Conservation (phyloP, 768 basidiomycete genomes). For the Trametes villosa region DNA sequence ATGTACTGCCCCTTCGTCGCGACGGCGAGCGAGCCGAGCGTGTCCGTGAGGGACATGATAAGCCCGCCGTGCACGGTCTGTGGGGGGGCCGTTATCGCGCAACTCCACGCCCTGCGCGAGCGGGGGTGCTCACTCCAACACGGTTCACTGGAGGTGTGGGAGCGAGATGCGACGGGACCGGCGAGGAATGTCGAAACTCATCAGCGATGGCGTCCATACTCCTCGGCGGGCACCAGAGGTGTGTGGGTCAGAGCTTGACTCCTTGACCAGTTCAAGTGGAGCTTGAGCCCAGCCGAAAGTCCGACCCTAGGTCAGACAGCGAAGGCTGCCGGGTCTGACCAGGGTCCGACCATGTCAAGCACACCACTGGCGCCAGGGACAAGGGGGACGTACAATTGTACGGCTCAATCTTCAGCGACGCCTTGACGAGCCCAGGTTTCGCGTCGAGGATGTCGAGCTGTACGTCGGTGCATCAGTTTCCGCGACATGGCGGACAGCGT, state of each 20-base stretch:
- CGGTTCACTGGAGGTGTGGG: constrained; percentile 63
- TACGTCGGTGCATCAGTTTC: background rate
- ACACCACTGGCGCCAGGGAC: background rate
- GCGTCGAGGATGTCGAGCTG: constrained; percentile 70
- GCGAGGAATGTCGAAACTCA: background rate
- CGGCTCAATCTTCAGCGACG: constrained; percentile 71
- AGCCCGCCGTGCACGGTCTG: constrained; percentile 82
- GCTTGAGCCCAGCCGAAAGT: too few relatives aligned
- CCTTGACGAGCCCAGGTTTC: constrained; percentile 71
- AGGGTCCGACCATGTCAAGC: too few relatives aligned
- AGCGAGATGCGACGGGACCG: background rate
- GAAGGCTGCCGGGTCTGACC: too few relatives aligned
- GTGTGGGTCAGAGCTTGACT: too few relatives aligned
- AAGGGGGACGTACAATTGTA: constrained; percentile 59
- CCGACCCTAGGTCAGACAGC: too few relatives aligned
- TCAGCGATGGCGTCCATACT: too few relatives aligned
- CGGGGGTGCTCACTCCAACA: constrained; percentile 59
- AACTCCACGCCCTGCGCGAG: background rate
- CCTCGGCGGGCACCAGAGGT: too few relatives aligned
- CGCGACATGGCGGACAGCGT: too few relatives aligned
- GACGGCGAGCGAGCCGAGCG: constrained; percentile 82
- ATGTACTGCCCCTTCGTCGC: constrained; percentile 82
- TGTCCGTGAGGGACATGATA: constrained; percentile 81
- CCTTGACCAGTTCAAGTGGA: too few relatives aligned
- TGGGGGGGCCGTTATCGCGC: background rate